These are phyloP conservation scores for Dysphania ambrosioides DNA, from an alignment of 148 eudicot species.

Conservation along the genomic window DNA sequence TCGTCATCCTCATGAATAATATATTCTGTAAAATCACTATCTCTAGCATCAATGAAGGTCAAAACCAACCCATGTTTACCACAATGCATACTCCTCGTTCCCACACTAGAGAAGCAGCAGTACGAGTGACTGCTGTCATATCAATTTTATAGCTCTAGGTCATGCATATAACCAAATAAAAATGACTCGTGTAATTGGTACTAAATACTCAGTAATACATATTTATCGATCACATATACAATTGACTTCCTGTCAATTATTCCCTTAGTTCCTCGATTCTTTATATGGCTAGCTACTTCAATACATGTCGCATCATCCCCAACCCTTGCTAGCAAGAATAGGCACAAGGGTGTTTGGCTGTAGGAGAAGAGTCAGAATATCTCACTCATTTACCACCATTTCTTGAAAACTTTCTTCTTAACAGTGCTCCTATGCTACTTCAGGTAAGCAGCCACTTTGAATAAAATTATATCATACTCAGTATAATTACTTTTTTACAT, in stretches of 20 bases:
- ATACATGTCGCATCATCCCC: background rate
- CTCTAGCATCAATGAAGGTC: background rate
- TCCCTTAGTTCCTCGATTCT: background rate
- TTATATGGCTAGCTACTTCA: background rate
- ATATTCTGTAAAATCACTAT: background rate
- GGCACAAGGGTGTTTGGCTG: background rate
- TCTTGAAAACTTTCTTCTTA: background rate
- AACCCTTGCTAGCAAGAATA: background rate
- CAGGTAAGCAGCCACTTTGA: background rate
- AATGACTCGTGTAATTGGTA: background rate
- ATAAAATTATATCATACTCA: background rate
- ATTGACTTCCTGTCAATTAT: background rate
- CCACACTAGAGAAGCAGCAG: background rate
- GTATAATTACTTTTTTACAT: background rate
- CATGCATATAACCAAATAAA: background rate
- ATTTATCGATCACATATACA: background rate
- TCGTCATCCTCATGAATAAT: background rate
- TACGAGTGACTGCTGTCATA: background rate
- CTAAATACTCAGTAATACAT: background rate
- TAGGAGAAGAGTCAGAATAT: background rate
- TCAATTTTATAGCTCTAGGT: background rate
- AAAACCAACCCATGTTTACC: background rate
- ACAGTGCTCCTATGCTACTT: background rate
- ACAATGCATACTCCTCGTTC: background rate
- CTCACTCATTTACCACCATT: background rate